Base-by-base conservation (phyloP, 768 basidiomycete species). In the Naematelia encephala region DNA sequence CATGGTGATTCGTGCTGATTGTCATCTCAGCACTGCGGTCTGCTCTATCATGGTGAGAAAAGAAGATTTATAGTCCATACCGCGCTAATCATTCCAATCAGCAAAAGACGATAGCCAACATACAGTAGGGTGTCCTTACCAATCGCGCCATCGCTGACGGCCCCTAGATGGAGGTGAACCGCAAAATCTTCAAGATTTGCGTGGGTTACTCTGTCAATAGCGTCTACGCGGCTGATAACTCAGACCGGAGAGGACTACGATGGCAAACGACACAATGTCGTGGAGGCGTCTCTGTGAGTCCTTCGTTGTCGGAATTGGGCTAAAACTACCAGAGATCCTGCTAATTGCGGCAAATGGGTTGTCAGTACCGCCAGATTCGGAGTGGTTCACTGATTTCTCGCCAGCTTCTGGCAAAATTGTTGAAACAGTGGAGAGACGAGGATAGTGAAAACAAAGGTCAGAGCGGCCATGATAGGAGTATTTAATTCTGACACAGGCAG, bases 1-100 rank as follows among this genome's bases (percentile, higher is more conserved):
- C 46, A 28, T 27, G 25, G 22, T 51, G 22, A 28, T 5, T 26
- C 16, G 16, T 2, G 39, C 34, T 43, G 27, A 44, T 11, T 21
- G 4, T 13, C 14, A 42, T 21, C n/a, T 5, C 34, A 98, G 72
- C 92, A 96, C 73, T 82, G 94, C 47, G 88, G 83, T 0, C 77
- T 98, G 21, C 87, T 98, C 42, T 82, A 94, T 43, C 92, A 90
- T 52, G 82, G 92, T 89, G 62, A 50, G 77, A 64, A 27, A 22
- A 34, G 8, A 22, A 11, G 21, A 27, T 4, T n/a, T 16, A 27
- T 21, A 34, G 4, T 11, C 13, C 12, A 14, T 4, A 1, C 45
- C 34, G 4, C 30, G 11, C 44, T 25, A 12, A 22, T 55, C 5
- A 48, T 5, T 42, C 23, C 23, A n/a, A 25, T 5, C 60, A 91